Evolutionary conservation across 1,284 basidiomycete species (phyloP).

Genomic region (Tausonia pullulans): DNA sequence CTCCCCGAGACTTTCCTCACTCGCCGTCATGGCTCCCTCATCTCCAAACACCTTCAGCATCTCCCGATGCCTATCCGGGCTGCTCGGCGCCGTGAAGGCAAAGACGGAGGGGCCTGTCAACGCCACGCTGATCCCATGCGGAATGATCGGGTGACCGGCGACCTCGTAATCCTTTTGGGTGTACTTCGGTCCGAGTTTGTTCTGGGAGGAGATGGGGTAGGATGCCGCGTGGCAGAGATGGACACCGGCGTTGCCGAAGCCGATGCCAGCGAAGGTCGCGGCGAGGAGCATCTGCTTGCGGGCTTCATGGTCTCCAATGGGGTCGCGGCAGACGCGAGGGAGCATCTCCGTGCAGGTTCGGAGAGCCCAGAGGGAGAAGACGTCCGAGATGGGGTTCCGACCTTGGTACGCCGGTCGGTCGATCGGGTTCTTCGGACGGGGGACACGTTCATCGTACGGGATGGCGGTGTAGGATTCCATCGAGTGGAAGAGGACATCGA

Average conservation of each 20-base stretch:
- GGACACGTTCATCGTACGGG: conserved; percentile 72
- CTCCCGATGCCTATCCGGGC: conserved; percentile 45
- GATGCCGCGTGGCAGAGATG: conserved; percentile 65
- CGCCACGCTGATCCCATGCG: conserved; percentile 79
- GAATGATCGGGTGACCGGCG: conserved; percentile 76
- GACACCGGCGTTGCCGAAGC: conserved; percentile 88
- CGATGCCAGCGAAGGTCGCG: conserved; percentile 52
- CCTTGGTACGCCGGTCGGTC: conserved; percentile 53
- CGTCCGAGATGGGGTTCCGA: conserved; percentile 89
- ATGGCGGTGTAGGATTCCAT: conserved; percentile 79
- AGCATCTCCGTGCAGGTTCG: conserved; percentile 82
- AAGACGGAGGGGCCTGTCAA: conserved; percentile 83
- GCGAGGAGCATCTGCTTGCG: conserved; percentile 85
- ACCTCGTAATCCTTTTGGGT: conserved; percentile 57
- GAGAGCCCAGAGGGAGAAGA: conserved; percentile 91
- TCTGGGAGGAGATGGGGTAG: conserved; percentile 66
- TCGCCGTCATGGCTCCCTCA: conserved; percentile 59
- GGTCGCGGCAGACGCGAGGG: conserved; percentile 72
- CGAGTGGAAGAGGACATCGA: conserved; percentile 91
- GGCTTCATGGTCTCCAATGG: conserved; percentile 62
- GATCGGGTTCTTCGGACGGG: conserved; percentile 80
- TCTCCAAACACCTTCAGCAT: conserved; percentile 52
- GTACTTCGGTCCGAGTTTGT: conserved; percentile 83
- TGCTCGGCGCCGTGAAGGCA: conserved; percentile 83
- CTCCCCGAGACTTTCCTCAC: conserved; percentile 44